Evolutionary conservation across 495 filamentous ascomycete genomes (phyloP), one percentile per base, ranked within the genome.

Genomic region (Glarea lozoyensis): DNA sequence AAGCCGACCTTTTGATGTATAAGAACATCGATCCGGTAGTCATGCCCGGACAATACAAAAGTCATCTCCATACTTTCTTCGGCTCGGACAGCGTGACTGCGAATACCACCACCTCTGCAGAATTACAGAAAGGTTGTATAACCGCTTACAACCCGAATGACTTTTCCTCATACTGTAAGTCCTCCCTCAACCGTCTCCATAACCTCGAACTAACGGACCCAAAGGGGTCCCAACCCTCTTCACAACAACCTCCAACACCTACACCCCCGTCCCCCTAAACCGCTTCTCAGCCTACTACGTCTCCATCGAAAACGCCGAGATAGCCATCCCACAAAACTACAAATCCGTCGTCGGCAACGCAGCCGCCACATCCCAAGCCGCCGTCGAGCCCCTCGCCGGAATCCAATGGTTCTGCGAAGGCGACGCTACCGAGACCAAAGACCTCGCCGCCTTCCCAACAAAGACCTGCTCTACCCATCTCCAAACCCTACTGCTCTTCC

Each of bases 391-490:
- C 16, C 30, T 42, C 5, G 42, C 52, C 3, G 19, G 35, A 12
- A 40, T 36, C 37, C 38, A 47, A 16, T 57, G 54, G 54, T 57
- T 52, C 39, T 57, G 57, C 38, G 54, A 60, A 30, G 42, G 42
- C n/a, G 42, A 44, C 19, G 22, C 15, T n/a, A 33, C 19, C 3
- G 18, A 20, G 7, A 25, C 17, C 9, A 16, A 12, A 10, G 46
- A 45, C 37, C 21, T 31, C 4, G 46, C 40, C 33, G 40, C 15
- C 9, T 57, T 60, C 42, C 57, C 57, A 15, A 64, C 57, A 39
- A 61, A 54, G 31, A 76, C 75, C 29, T 76, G 74, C 67, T 67
- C 66, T 21, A 65, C 58, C 12, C 68, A 71, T 31, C 57, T 78
- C 15, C 64, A 71, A 43, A 50, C 66, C 42, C 64, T 79, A 38